These are phyloP conservation scores for Nakazawaea populi DNA, from an alignment of 805 yeast species.

Conservation along the genomic window DNA sequence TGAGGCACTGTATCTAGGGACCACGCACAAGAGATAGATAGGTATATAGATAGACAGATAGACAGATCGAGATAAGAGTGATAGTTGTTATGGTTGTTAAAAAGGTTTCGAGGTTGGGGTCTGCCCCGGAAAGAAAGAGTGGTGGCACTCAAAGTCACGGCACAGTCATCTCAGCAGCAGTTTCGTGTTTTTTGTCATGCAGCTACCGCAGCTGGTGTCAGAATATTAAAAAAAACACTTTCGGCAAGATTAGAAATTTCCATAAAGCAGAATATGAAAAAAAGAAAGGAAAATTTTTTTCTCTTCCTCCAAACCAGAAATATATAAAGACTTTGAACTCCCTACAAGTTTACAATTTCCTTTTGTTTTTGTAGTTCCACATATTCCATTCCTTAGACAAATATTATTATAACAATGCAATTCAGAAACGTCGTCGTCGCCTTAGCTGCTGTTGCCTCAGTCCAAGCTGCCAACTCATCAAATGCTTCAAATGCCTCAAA, in stretches of 20 bases:
- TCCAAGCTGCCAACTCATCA: constrained; percentile 48
- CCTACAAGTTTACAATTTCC: not conserved
- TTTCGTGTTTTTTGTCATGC: not conserved
- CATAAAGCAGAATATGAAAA: not conserved
- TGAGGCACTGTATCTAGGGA: no score
- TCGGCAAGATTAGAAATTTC: constrained; percentile 3
- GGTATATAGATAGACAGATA: not conserved
- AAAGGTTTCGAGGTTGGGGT: not conserved
- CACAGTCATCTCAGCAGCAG: not conserved
- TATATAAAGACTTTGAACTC: not conserved
- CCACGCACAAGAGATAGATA: not conserved
- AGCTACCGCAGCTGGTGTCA: not conserved
- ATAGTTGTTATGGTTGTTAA: not conserved
- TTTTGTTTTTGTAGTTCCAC: not conserved
- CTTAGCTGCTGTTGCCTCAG: constrained; percentile 66
- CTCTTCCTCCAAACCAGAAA: not conserved
- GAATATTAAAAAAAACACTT: not conserved
- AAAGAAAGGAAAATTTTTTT: not conserved
- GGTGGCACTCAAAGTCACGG: not conserved
- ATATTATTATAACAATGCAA: constrained; percentile 46
- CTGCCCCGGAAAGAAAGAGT: not conserved
- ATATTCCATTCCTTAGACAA: not conserved
- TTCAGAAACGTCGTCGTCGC: constrained; percentile 63
- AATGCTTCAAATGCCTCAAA: constrained; percentile 38
- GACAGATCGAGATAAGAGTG: not conserved